phyloP scores from a whole-genome alignment of 2,329 filamentous ascomycete genomes.

The Venturia carpophila region DNA sequence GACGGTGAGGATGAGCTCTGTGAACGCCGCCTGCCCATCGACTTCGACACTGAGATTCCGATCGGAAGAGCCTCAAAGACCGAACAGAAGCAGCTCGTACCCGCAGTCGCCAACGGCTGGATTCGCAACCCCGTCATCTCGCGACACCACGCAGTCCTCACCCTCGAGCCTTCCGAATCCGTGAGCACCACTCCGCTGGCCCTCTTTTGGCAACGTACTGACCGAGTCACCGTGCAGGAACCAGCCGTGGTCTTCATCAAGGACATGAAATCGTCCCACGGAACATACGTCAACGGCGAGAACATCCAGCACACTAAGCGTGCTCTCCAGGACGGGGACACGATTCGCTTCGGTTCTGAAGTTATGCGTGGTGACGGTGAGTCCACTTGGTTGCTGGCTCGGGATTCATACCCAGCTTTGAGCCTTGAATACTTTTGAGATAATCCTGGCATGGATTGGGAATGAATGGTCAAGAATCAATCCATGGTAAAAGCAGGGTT shows the following conservation, averaged over 20 bases:
- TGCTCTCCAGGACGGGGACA: constrained; percentile 28
- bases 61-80: constrained; percentile 43
- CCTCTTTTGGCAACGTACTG: not conserved
- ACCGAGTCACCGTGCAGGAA: constrained; percentile 2
- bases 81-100: constrained; percentile 29
- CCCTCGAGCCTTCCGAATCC: constrained; percentile 20
- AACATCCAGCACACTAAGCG: constrained; percentile 24
- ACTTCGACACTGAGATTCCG: constrained; percentile 19
- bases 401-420: not conserved
- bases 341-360: constrained; percentile 31
- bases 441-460: not conserved
- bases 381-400: not conserved
- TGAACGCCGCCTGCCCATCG: constrained; percentile 25
- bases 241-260: constrained; percentile 37
- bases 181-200: not conserved
- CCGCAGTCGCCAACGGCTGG: constrained; percentile 51
- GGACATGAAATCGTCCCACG: constrained; percentile 55
- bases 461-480: too few relatives aligned
- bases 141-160: constrained; percentile 53
- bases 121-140: constrained; percentile 68
- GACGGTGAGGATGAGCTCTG: constrained; percentile 38
- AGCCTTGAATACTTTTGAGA: not conserved
- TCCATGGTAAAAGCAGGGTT: too few relatives aligned
- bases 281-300: constrained; percentile 47
- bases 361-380: constrained; percentile 26